Conservation (phyloP, 345 rosid genomes). For the Aegle marmelos region DNA sequence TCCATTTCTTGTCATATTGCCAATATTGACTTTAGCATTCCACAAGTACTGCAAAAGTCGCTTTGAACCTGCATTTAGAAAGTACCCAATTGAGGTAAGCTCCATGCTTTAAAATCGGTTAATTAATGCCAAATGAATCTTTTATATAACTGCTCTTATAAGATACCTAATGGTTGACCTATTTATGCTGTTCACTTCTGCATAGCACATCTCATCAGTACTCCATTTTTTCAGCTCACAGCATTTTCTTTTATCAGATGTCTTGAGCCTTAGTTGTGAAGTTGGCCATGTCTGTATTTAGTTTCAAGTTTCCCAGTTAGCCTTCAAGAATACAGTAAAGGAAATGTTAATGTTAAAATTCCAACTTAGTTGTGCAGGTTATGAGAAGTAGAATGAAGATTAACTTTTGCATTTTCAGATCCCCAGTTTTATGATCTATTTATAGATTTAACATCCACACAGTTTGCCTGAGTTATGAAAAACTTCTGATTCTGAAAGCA, state of each 20-base stretch:
- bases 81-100: constrained; percentile 87
- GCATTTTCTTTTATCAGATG: background rate
- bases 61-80: constrained; percentile 88
- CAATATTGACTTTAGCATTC: constrained; percentile 73
- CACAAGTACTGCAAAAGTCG: constrained; percentile 92
- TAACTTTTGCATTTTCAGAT: background rate
- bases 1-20: constrained; percentile 74
- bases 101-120: background rate
- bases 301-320: background rate
- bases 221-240: background rate
- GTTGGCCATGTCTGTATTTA: background rate
- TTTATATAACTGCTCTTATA: background rate
- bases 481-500: too few species aligned
- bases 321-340: too few species aligned
- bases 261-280: background rate
- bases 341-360: too few species aligned
- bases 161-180: background rate
- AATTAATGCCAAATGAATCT: too few species aligned
- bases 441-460: too few species aligned
- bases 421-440: background rate
- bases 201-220: background rate
- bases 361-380: background rate
- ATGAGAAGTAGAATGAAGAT: background rate
- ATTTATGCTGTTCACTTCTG: too few species aligned
- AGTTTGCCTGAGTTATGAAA: too few species aligned